Conservation (phyloP, 768 basidiomycete genomes). For the Galerina sulciceps region DNA sequence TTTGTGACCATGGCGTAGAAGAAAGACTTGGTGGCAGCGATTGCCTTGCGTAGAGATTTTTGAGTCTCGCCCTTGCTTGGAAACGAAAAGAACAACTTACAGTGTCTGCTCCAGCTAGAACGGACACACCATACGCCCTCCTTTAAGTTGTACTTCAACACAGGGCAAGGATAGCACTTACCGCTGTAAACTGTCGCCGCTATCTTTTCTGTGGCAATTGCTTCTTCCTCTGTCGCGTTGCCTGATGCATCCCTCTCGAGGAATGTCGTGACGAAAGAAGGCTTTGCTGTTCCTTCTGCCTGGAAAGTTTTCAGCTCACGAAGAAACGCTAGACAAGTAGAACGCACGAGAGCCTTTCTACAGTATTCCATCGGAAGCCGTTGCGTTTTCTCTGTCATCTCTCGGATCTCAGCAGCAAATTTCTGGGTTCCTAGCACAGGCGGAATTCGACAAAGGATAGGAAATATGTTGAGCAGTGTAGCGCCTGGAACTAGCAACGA, state of each 20-base stretch:
- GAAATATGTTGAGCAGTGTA: conserved; percentile 11
- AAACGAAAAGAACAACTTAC: not conserved
- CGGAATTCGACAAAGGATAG: conserved; percentile 8
- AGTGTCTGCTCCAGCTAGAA: conserved; percentile 14
- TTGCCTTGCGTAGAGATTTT: conserved; percentile 2
- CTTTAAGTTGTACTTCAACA: too few species aligned
- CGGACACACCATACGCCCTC: too few species aligned
- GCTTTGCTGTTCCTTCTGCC: conserved; percentile 8
- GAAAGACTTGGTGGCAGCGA: conserved; percentile 22
- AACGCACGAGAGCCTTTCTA: conserved; percentile 1
- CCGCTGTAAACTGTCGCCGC: conserved; percentile 19
- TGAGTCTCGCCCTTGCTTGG: not conserved
- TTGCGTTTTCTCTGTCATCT: conserved; percentile 6
- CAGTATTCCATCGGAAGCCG: conserved; percentile 8
- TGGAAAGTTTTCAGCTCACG: not conserved
- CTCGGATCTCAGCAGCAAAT: conserved; percentile 3
- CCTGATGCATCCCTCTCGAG: conserved; percentile 6
- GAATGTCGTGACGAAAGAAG: conserved; percentile 10
- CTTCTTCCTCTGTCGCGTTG: conserved; percentile 10
- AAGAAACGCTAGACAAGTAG: not conserved
- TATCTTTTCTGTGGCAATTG: conserved; percentile 2
- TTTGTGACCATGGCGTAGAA: conserved; percentile 31
- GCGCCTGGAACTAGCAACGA: conserved; percentile 6
- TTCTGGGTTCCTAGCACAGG: conserved; percentile 2
- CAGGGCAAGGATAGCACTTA: not conserved